Evolutionary conservation across 768 basidiomycete species (phyloP).

Genomic region (Punctularia strigosozonata): DNA sequence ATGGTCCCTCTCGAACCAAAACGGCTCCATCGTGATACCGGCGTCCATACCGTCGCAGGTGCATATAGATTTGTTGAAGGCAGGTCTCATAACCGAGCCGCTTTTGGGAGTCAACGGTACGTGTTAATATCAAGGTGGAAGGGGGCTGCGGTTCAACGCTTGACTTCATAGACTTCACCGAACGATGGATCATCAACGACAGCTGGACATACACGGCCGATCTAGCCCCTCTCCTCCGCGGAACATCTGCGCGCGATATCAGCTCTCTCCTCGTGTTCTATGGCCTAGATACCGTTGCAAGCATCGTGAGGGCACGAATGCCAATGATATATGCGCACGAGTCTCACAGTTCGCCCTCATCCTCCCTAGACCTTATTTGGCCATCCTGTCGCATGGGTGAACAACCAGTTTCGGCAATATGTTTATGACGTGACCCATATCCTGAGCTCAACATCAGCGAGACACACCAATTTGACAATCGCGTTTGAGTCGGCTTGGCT

Average conservation of each 20-base stretch:
- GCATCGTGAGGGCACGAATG: conserved; percentile 32
- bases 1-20: conserved; percentile 44
- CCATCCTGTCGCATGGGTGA: conserved; percentile 43
- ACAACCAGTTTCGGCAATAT: conserved; percentile 46
- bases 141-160: background rate
- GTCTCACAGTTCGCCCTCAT: conserved; percentile 1
- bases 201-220: conserved; percentile 52
- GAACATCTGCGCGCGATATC: conserved; percentile 12
- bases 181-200: conserved; percentile 44
- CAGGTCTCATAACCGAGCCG: conserved; percentile 42
- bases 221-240: conserved; percentile 28
- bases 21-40: conserved; percentile 41
- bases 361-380: conserved; percentile 32
- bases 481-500: conserved; percentile 40
- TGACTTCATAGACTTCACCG: conserved; percentile 30
- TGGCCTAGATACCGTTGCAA: conserved; percentile 46
- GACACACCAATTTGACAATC: conserved; percentile 34
- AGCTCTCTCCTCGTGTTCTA: conserved; percentile 38
- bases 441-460: conserved; percentile 19
- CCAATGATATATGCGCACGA: background rate
- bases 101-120: conserved; percentile 41
- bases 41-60: conserved; percentile 39
- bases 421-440: conserved; percentile 36
- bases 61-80: conserved; percentile 39
- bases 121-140: conserved; percentile 1